Conservation (phyloP, 1,284 basidiomycete species). For the Boletellus deceptivus region DNA sequence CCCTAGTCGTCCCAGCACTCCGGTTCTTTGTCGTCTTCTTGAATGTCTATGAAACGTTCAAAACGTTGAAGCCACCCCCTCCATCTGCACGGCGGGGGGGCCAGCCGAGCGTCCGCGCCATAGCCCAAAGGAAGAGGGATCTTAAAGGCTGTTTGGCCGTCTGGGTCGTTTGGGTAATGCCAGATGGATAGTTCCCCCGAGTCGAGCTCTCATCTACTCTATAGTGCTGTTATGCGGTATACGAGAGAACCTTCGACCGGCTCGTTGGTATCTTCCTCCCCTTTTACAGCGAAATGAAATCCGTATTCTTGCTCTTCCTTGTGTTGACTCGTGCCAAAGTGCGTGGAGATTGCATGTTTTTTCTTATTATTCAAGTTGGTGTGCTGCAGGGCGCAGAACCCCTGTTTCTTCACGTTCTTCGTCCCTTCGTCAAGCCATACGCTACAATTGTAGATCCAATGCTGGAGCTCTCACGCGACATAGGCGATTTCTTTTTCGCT, state of each 20-base stretch:
- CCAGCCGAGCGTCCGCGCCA: constrained; percentile 59
- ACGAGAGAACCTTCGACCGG: constrained; percentile 63
- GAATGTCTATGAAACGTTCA: constrained; percentile 81
- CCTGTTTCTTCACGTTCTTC: constrained; percentile 69
- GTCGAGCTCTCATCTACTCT: constrained; percentile 19
- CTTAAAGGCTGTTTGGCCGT: constrained; percentile 80
- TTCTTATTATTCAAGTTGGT: constrained; percentile 12
- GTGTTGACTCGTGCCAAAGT: constrained; percentile 72
- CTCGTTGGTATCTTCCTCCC: constrained; percentile 68
- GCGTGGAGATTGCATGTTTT: constrained; percentile 32
- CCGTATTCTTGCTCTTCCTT: constrained; percentile 65
- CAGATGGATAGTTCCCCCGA: constrained; percentile 13
- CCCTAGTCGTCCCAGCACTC: constrained; percentile 64
- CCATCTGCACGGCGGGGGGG: constrained; percentile 59
- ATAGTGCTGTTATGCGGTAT: constrained; percentile 60
- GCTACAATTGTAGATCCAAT: constrained; percentile 56
- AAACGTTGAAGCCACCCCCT: constrained; percentile 67
- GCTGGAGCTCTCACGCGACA: constrained; percentile 53
- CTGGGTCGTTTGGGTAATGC: constrained; percentile 78
- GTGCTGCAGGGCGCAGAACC: constrained; percentile 69
- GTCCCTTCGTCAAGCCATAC: constrained; percentile 70
- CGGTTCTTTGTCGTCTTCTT: constrained; percentile 68
- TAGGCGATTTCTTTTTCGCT: constrained; percentile 65
- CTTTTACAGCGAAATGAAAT: constrained; percentile 78
- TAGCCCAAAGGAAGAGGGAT: constrained; percentile 72